Conservation (phyloP, 129 eudicot species). For the Pittosporum tobira region DNA sequence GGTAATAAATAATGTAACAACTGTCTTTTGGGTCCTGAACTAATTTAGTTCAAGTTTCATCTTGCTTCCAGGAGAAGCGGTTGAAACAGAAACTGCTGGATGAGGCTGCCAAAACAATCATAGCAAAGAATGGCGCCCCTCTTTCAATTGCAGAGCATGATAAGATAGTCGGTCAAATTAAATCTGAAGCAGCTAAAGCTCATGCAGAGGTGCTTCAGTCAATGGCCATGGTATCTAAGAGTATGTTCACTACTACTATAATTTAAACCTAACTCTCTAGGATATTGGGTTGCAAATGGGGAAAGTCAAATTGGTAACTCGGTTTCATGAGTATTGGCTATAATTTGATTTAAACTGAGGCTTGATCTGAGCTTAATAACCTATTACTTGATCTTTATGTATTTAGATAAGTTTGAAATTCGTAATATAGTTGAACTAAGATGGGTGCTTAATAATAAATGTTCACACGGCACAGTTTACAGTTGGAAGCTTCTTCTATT, state of each 20-base stretch:
- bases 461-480: not conserved
- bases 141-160: slow-evolving; percentile 60
- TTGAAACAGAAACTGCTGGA: slow-evolving; percentile 53
- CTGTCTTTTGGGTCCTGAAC: not conserved
- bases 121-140: slow-evolving; percentile 49
- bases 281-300: not conserved
- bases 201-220: slow-evolving; percentile 61
- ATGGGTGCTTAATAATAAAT: not conserved
- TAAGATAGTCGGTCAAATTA: slow-evolving; percentile 39
- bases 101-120: slow-evolving; percentile 50
- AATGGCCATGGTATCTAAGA: slow-evolving; percentile 21
- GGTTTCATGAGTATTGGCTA: too few species aligned
- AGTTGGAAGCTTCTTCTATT: too few species aligned
- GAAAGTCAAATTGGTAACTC: not conserved
- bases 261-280: not conserved
- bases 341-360: too few species aligned
- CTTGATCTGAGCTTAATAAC: too few species aligned
- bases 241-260: slow-evolving; percentile 26
- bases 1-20: slow-evolving; percentile 23
- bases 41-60: not conserved
- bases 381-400: too few species aligned
- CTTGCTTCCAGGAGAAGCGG: slow-evolving; percentile 42
- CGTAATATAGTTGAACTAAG: not conserved
- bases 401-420: too few species aligned
- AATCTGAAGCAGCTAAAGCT: slow-evolving; percentile 43